phyloP scores from a whole-genome alignment of 2,329 filamentous ascomycete genomes.

The Chaetomium sp. region DNA sequence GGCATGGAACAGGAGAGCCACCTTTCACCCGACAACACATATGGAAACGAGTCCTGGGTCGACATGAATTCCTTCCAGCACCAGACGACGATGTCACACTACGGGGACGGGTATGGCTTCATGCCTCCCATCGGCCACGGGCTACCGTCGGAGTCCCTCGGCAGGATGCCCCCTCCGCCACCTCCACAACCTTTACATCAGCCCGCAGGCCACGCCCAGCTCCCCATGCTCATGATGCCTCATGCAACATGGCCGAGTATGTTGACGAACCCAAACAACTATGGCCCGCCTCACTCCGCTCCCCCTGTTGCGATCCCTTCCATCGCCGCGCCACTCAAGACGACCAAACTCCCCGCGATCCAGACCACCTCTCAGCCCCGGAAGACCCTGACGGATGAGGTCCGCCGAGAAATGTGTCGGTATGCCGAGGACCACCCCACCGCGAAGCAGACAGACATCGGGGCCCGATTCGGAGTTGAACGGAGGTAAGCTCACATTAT shows the following conservation, averaged over 20 bases:
- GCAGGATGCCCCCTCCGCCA: conserved; percentile 52
- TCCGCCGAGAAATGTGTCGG: conserved; percentile 87
- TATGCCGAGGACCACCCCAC: conserved; percentile 87
- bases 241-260: conserved; percentile 72
- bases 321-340: conserved; percentile 45
- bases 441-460: conserved; percentile 94
- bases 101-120: conserved; percentile 54
- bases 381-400: conserved; percentile 84
- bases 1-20: conserved; percentile 43
- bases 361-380: conserved; percentile 59
- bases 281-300: conserved; percentile 39
- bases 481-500: conserved; percentile 64
- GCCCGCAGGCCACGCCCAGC: conserved; percentile 40
- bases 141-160: conserved; percentile 44
- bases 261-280: conserved; percentile 64
- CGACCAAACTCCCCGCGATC: conserved; percentile 42
- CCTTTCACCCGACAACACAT: conserved; percentile 38
- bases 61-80: conserved; percentile 58
- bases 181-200: conserved; percentile 52
- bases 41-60: conserved; percentile 46
- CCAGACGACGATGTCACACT: conserved; percentile 64
- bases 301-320: conserved; percentile 54
- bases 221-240: conserved; percentile 68
- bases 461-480: conserved; percentile 90
- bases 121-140: conserved; percentile 43